phyloP scores from a whole-genome alignment of 441 rosid species.

The Erodium moschatum region DNA sequence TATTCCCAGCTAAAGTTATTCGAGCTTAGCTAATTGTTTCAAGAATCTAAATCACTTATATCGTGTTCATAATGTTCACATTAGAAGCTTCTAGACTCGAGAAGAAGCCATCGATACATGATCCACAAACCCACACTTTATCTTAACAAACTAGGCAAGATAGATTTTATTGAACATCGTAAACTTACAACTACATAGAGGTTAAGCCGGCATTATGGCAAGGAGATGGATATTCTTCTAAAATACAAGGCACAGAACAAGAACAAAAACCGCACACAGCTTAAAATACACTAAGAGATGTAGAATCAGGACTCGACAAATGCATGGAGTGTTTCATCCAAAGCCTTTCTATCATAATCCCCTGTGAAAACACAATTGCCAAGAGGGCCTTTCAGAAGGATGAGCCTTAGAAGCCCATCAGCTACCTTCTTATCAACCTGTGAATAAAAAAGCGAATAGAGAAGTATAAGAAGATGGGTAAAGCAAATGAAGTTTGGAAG shows the following conservation, averaged over 20 bases:
- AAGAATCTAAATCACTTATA: constrained; percentile 3
- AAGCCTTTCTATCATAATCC: constrained; percentile 71
- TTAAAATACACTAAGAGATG: not conserved
- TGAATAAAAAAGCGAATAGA: constrained; percentile 4
- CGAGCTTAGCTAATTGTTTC: not conserved
- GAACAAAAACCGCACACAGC: not conserved
- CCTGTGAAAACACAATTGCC: constrained; percentile 90
- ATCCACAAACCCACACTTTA: not conserved
- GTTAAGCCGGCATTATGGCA: not conserved
- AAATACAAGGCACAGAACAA: not conserved
- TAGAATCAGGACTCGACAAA: constrained; percentile 60
- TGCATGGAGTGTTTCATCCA: constrained; percentile 69
- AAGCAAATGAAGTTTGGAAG: not conserved
- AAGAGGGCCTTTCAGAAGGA: constrained; percentile 81
- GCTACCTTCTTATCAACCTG: constrained; percentile 99
- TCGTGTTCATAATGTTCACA: not conserved
- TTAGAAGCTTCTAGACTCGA: not conserved
- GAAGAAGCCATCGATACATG: not conserved
- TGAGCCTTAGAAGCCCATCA: constrained; percentile 81
- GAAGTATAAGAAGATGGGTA: not conserved
- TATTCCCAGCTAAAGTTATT: not conserved
- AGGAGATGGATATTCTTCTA: not conserved
- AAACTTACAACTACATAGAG: not conserved
- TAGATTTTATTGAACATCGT: constrained; percentile 4
- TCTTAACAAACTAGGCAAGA: not conserved